Conservation (phyloP, 2,329 filamentous ascomycete species). For the Verticillium longisporum region DNA sequence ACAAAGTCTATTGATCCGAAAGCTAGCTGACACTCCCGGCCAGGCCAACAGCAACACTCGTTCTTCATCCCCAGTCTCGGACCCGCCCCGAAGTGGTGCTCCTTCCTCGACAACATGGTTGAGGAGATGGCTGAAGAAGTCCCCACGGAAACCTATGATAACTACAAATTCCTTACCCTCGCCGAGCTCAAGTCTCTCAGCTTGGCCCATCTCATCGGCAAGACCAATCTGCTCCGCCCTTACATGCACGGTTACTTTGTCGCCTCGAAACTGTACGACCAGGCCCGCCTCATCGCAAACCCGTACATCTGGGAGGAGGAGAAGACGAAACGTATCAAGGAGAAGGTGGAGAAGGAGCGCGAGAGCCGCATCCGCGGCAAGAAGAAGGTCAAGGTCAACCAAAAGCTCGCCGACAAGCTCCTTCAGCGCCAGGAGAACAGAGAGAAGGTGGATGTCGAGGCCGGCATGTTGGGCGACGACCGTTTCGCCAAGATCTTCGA, state of each 20-base stretch:
- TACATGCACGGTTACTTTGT: constrained; percentile 99
- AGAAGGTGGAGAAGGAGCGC: constrained; percentile 96
- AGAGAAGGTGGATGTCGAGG: constrained; percentile 49
- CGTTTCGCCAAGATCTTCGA: constrained; percentile 89
- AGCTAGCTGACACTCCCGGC: neutral
- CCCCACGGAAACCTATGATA: constrained; percentile 83
- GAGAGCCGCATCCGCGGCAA: constrained; percentile 87
- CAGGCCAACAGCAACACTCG: constrained; percentile 76
- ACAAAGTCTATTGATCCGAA: neutral
- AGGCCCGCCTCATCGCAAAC: constrained; percentile 86
- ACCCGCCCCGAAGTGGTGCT: constrained; percentile 90
- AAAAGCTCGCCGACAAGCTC: constrained; percentile 68
- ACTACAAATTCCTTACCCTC: constrained; percentile 95
- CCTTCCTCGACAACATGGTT: constrained; percentile 93
- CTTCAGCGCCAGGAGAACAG: constrained; percentile 58
- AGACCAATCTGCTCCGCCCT: constrained; percentile 80
- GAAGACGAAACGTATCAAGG: constrained; percentile 80
- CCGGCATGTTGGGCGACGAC: constrained; percentile 69
- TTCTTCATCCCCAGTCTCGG: constrained; percentile 94
- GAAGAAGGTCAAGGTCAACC: constrained; percentile 98
- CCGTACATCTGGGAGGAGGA: constrained; percentile 93
- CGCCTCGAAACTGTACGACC: constrained; percentile 88
- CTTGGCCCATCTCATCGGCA: constrained; percentile 81
- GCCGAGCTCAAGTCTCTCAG: constrained; percentile 81
- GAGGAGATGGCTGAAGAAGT: constrained; percentile 94